phyloP scores from a whole-genome alignment of 2,329 filamentous ascomycete genomes.

The Podosphaera xanthii region DNA sequence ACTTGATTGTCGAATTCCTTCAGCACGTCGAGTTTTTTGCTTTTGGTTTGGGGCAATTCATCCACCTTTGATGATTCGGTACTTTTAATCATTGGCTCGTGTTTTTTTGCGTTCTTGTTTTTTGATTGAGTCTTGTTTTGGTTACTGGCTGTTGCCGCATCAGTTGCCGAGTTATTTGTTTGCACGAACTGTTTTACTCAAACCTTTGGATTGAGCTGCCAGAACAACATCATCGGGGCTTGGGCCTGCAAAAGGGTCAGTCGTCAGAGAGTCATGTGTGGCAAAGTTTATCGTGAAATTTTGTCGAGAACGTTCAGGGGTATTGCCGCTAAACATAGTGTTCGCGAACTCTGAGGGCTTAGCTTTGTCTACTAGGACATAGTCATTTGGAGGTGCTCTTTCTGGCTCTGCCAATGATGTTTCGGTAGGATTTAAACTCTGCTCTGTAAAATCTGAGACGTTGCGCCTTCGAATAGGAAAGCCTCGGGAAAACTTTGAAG shows the following conservation, averaged over 20 bases:
- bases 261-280: constrained; percentile 18
- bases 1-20: constrained; percentile 55
- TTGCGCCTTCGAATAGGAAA: constrained; percentile 16
- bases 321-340: constrained; percentile 21
- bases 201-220: constrained; percentile 76
- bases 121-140: constrained; percentile 20
- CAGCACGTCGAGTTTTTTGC: constrained; percentile 67
- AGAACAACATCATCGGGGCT: constrained; percentile 83
- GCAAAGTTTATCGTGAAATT: constrained; percentile 20
- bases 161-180: constrained; percentile 15
- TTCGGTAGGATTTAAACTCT: constrained; percentile 5
- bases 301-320: constrained; percentile 4
- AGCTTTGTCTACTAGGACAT: constrained; percentile 10
- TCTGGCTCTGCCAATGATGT: constrained; percentile 1
- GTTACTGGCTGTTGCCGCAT: constrained; percentile 21
- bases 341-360: constrained; percentile 19
- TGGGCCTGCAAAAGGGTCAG: constrained; percentile 53
- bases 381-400: constrained; percentile 5
- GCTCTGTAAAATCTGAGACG: constrained; percentile 15
- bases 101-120: constrained; percentile 19
- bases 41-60: constrained; percentile 34
- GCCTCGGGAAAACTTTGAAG: constrained; percentile 3
- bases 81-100: constrained; percentile 22
- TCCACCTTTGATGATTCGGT: constrained; percentile 24
- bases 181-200: constrained; percentile 19